These are phyloP conservation scores for Aureobasidium leucospermi DNA, from an alignment of 2,329 filamentous ascomycete species.

Conservation along the genomic window DNA sequence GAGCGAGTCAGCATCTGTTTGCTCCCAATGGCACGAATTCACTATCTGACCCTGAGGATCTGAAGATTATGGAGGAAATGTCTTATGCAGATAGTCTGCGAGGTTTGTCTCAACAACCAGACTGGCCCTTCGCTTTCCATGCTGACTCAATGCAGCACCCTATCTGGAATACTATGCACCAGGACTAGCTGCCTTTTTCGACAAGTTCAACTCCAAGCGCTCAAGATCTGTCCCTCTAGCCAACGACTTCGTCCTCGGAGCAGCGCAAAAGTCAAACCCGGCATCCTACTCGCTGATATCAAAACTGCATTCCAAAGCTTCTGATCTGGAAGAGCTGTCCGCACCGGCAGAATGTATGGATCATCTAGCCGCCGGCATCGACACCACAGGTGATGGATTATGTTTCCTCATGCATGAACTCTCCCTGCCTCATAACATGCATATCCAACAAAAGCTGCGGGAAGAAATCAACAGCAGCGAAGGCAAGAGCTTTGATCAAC, in stretches of 20 bases:
- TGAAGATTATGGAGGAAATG: conserved; percentile 14
- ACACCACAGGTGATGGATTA: conserved; percentile 62
- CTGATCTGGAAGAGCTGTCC: conserved; percentile 8
- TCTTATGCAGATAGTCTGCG: conserved; percentile 15
- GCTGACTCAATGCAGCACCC: background rate
- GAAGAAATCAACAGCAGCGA: conserved; percentile 5
- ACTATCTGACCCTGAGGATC: conserved; percentile 8
- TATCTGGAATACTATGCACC: conserved; percentile 16
- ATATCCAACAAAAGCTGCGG: conserved; percentile 12
- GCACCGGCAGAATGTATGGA: conserved; percentile 55
- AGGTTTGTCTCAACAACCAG: background rate
- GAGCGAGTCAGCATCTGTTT: conserved; percentile 15
- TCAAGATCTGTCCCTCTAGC: conserved; percentile 3
- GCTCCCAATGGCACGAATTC: conserved; percentile 15
- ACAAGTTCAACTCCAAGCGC: background rate
- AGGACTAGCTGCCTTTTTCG: background rate
- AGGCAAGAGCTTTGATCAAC: conserved; percentile 14
- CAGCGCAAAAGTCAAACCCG: background rate
- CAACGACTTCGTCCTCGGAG: conserved; percentile 9
- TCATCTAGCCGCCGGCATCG: conserved; percentile 65
- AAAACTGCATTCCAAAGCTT: conserved; percentile 7
- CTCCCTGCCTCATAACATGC: conserved; percentile 45
- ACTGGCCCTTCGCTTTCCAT: too few species aligned
- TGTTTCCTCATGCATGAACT: conserved; percentile 67
- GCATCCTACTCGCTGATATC: background rate